A percentile compares a stretch with the other conserved stretches of the same genome.
These are phyloP conservation scores for Orbilia javanica DNA, from an alignment of 2,329 filamentous ascomycete species.

Conservation along the genomic window DNA sequence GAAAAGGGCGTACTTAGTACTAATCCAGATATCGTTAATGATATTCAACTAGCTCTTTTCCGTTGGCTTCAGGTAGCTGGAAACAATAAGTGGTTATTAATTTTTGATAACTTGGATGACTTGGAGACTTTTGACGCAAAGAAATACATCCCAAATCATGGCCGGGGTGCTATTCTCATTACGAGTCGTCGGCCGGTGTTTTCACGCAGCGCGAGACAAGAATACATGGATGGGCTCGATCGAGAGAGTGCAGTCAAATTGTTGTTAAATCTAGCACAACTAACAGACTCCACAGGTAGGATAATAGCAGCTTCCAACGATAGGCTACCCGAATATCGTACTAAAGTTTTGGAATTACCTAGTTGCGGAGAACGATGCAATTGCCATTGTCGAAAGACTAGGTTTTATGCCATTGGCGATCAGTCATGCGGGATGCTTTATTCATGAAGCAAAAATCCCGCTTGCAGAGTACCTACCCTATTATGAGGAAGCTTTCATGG, in stretches of 20 bases:
- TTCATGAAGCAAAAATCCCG: constrained; percentile 7
- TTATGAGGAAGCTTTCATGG: constrained; percentile 24
- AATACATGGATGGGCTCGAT: neutral
- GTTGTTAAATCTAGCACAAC: neutral
- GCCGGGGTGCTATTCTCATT: neutral
- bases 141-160: constrained; percentile 5
- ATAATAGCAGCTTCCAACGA: no score
- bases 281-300: neutral
- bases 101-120: constrained; percentile 29
- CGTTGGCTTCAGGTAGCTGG: neutral
- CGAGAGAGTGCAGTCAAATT: neutral
- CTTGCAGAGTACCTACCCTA: neutral
- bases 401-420: no score
- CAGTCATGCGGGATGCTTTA: constrained; percentile 21
- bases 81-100: constrained; percentile 1
- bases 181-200: constrained; percentile 18
- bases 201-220: neutral
- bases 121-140: no score
- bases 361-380: neutral
- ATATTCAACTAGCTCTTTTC: neutral
- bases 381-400: constrained; percentile 33
- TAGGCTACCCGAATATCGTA: no score
- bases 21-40: neutral
- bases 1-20: neutral
- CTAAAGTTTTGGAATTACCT: neutral